phyloP scores from a whole-genome alignment of 176 grass and related monocot species.

The Tillandsia leiboldiana region DNA sequence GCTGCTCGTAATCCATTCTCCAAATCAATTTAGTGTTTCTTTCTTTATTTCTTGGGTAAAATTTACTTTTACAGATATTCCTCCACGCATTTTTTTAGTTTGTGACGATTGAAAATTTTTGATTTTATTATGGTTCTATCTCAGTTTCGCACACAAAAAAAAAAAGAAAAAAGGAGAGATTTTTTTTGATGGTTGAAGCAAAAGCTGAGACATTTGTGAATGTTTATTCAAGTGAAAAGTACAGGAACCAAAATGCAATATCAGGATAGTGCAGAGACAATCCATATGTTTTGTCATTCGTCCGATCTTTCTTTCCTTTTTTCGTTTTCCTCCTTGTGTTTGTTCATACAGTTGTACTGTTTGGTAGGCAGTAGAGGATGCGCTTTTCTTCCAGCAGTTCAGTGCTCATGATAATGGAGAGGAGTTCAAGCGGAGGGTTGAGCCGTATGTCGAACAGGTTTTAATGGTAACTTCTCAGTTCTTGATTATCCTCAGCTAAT shows the following conservation, averaged over 20 bases:
- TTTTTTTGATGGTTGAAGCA: no score
- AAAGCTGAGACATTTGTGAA: no score
- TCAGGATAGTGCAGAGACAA: no score
- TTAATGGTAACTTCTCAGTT: constrained; percentile 52
- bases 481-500: neutral
- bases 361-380: constrained; percentile 80
- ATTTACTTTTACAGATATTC: neutral
- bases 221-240: no score
- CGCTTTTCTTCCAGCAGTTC: constrained; percentile 61
- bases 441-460: constrained; percentile 62
- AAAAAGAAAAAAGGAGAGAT: neutral
- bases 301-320: constrained; percentile 2
- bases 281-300: neutral
- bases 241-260: no score
- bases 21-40: neutral
- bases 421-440: constrained; percentile 42
- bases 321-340: constrained; percentile 6
- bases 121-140: no score
- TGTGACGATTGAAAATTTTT: no score
- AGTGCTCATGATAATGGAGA: constrained; percentile 30
- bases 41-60: neutral
- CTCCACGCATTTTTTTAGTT: no score
- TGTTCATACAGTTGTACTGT: neutral
- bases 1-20: neutral
- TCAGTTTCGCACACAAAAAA: neutral